Base-by-base conservation (phyloP, 169 alveolate genomes). In the Eimeria necatrix region DNA sequence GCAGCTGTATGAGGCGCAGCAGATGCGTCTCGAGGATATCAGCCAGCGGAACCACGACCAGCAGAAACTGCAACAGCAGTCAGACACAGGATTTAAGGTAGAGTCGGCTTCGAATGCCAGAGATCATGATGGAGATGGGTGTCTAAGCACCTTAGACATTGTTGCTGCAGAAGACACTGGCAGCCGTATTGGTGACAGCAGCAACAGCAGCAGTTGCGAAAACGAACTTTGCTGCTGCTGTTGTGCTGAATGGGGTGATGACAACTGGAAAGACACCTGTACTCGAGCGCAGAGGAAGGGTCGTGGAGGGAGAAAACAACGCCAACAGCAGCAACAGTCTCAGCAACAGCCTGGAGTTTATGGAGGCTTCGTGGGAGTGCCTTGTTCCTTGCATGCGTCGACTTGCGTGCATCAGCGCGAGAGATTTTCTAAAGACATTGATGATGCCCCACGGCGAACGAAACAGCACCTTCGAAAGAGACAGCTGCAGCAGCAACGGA, bases 261-360 rank as follows among this genome's bases (percentile, higher is more conserved):
- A 56, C 68, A 18, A 68, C 48, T 22, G 80, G 41, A 22, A 14
- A 68, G 80, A 16, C 22, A 68, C 80, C 22, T 8, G 46, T 9
- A 68, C 80, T n/a, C n/a, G 41, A n/a, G 80, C 22, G n/a, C 80
- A 68, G 80, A 14, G 22, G 80, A 16, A n/a, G 80, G 16, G n/a
- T 68, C 48, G 22, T 9, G 41, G 48, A 16, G n/a, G 41, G 48
- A n/a, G 80, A 14, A 68, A n/a, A 56, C 12, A 56, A 18, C 68
- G 20, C 22, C 68, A 18, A 18, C 68, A 56, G 68, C 68, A 10
- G 68, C 68, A 56, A 18, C 68, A 56, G 68, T 18, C 22, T 14
- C 68, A 14, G 68, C 68, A 14, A 10, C 68, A 10, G 12, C 68
- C 68, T 10, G 68, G 68, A 18, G 68, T 18, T 14, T 14, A 18